Evolutionary conservation across 805 yeast genomes (phyloP).

Genomic region (Torulaspora indica): DNA sequence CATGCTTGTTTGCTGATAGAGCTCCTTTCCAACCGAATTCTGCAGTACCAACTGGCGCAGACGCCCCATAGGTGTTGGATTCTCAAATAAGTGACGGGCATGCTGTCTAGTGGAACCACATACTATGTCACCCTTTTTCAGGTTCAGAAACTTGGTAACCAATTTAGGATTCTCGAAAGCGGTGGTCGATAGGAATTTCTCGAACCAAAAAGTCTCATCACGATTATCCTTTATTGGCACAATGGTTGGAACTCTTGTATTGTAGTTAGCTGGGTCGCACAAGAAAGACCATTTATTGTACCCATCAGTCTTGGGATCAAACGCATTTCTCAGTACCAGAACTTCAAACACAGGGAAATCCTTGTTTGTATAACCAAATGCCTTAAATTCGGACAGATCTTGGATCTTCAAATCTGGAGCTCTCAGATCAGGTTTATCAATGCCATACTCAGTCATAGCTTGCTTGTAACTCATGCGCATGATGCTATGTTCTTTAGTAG

Average conservation of each 20-base stretch:
- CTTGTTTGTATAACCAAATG: constrained; percentile 33
- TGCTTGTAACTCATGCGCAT: constrained; percentile 56
- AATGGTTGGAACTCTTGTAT: constrained; percentile 54
- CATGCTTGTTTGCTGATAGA: constrained; percentile 16
- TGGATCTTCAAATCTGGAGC: constrained; percentile 47
- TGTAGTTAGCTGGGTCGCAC: constrained; percentile 43
- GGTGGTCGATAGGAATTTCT: constrained; percentile 32
- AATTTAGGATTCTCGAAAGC: constrained; percentile 33
- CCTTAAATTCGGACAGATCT: constrained; percentile 44
- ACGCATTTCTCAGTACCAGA: constrained; percentile 53
- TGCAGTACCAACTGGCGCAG: constrained; percentile 70
- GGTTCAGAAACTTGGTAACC: constrained; percentile 37
- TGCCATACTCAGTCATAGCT: constrained; percentile 72
- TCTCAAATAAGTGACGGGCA: constrained; percentile 66
- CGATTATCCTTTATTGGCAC: constrained; percentile 45
- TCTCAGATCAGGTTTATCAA: constrained; percentile 91
- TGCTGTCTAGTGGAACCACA: constrained; percentile 67
- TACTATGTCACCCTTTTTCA: constrained; percentile 65
- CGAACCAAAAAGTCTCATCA: constrained; percentile 44
- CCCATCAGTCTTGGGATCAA: constrained; percentile 32
- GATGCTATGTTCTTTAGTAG: constrained; percentile 27
- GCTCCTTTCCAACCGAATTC: constrained; percentile 41
- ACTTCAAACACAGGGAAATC: constrained; percentile 72
- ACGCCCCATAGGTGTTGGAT: constrained; percentile 91
- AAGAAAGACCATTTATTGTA: constrained; percentile 38